Conservation (phyloP, 1,139 yeast genomes). For the Pneumocystis carinii region DNA sequence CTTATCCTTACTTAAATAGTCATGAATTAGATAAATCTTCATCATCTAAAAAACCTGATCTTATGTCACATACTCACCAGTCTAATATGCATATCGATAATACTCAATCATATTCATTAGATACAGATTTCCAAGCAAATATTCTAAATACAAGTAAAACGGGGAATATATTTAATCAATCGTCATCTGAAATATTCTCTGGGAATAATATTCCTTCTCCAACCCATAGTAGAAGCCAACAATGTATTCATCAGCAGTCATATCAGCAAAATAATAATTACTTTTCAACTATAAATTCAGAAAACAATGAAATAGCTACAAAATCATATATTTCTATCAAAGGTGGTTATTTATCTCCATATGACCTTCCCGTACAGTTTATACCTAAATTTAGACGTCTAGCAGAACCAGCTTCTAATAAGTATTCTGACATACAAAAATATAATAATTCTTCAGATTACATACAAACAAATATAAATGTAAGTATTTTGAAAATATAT, state of each 20-base stretch:
- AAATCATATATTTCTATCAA: not conserved
- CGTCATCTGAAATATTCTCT: not conserved
- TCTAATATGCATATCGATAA: not conserved
- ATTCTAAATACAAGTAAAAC: not conserved
- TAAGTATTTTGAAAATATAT: not conserved
- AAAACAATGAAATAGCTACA: not conserved
- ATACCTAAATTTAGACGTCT: not conserved
- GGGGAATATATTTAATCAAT: not conserved
- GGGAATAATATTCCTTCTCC: not conserved
- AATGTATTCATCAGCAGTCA: not conserved
- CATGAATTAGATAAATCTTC: not conserved
- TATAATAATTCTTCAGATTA: not conserved
- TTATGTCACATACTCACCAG: not conserved
- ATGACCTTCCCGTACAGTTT: conserved; percentile 1
- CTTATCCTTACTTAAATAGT: not conserved
- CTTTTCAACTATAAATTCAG: not conserved
- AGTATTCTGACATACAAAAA: not conserved
- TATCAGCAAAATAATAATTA: not conserved
- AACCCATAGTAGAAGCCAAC: not conserved
- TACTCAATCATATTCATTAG: not conserved
- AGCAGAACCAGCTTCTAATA: not conserved
- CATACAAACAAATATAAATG: not conserved
- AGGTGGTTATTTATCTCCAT: not conserved
- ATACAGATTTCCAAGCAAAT: not conserved
- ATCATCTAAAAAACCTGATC: not conserved